Base-by-base conservation (phyloP, 345 rosid species). In the Triadica sebifera region DNA sequence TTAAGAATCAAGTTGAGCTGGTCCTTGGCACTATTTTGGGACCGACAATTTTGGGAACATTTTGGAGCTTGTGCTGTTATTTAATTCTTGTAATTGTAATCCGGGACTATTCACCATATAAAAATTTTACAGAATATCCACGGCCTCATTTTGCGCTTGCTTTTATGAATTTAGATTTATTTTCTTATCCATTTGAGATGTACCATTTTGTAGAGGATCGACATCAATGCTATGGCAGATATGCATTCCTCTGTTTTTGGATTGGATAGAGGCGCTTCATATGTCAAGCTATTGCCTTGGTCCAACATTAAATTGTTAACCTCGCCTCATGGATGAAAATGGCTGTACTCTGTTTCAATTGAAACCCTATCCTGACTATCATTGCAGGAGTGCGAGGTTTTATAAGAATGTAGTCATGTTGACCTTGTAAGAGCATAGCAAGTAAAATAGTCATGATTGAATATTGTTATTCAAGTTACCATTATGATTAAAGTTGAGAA, bases 1-100 rank as follows among this genome's bases (percentile, higher is more conserved):
- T 68, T 66, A 6, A 49, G 41, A 63, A 76, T 69, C 70, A 64
- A 16, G 5, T 60, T 51, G 39, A 41, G 64, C 13, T 56, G 61
- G 60, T 41, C 15, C n/a, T 46, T 6, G 24, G 15, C 19, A 2
- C n/a, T 34, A 8, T 58, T 47, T 72, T 24, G 11, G 39, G 38
- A n/a, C 12, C 39, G 7, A 25, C 63, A 41, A 24, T 64, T 64
- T 59, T n/a, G 70, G 39, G 53, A 17, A 17, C 50, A 10, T 41
- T 41, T 64, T 43, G 45, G 62, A 22, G 39, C 56, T 47, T 20
- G 12, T 41, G 62, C 10, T 12, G 17, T 61, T 47, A 5, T 63
- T 55, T 45, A 5, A 47, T 38, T 11, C 24, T 63, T 29, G 5
- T 46, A 3, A 51, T 12, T 37, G 0, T 5, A 29, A 29, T 47